A percentile compares a stretch with the other conserved stretches of the same genome.
phyloP scores from a whole-genome alignment of 805 yeast species.

The Yarrowia sp. region DNA sequence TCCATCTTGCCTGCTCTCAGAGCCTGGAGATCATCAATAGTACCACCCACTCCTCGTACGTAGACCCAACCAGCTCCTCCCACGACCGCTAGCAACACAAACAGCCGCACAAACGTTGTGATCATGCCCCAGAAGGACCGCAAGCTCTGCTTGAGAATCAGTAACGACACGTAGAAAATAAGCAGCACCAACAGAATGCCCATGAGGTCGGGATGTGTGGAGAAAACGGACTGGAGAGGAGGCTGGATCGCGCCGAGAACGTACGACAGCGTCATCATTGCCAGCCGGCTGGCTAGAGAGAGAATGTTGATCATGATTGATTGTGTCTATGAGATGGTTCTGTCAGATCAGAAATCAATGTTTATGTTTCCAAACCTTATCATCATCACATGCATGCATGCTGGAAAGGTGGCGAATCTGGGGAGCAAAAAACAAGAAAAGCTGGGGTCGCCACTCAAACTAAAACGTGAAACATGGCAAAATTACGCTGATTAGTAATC shows the following conservation, averaged over 20 bases:
- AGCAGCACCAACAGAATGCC: slow-evolving; percentile 21
- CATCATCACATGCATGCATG: background rate
- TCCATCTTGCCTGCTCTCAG: slow-evolving; percentile 2
- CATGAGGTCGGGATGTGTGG: slow-evolving; percentile 22
- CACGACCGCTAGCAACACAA: slow-evolving; percentile 29
- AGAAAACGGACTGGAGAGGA: slow-evolving; percentile 8
- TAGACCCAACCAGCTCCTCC: slow-evolving; percentile 13
- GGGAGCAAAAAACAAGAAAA: background rate
- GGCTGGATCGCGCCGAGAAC: slow-evolving; percentile 13
- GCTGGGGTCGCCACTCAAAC: background rate
- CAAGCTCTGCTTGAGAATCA: slow-evolving; percentile 1
- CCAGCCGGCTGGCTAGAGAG: slow-evolving; percentile 3
- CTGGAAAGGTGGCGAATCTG: background rate
- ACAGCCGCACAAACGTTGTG: slow-evolving; percentile 24
- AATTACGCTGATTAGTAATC: no score
- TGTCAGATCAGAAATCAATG: background rate
- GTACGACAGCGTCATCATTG: slow-evolving; percentile 10
- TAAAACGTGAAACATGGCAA: background rate
- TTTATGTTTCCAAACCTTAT: background rate
- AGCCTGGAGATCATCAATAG: background rate
- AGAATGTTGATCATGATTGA: background rate
- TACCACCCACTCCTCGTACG: slow-evolving; percentile 18
- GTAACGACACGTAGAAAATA: slow-evolving; percentile 13
- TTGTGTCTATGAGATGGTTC: background rate
- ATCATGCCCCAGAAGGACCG: slow-evolving; percentile 16